A percentile compares a stretch with the other conserved stretches of the same genome.
phyloP scores from a whole-genome alignment of 2,329 filamentous ascomycete genomes.

The Stenocarpella maydis region DNA sequence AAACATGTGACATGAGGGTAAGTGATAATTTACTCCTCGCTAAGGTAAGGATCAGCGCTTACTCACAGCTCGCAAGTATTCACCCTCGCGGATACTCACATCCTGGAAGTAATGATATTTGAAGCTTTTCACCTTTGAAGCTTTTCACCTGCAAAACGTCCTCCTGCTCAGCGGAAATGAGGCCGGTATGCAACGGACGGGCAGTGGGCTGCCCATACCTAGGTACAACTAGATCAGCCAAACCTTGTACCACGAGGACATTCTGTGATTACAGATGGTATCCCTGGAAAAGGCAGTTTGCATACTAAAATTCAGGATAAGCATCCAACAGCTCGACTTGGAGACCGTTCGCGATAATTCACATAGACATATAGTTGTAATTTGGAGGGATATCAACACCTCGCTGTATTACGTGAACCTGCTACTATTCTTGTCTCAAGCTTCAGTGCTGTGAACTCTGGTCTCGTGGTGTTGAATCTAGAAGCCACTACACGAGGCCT shows the following conservation, averaged over 20 bases:
- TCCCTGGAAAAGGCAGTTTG: slow-evolving; percentile 48
- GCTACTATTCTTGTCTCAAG: no score
- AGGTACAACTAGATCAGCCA: slow-evolving; percentile 51
- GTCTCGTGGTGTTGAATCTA: no score
- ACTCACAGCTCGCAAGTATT: slow-evolving; percentile 40
- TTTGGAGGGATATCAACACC: background rate
- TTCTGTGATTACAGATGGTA: slow-evolving; percentile 51
- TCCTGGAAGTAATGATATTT: no score
- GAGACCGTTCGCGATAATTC: background rate
- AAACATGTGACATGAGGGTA: slow-evolving; percentile 40
- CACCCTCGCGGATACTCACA: slow-evolving; percentile 51
- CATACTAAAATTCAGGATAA: slow-evolving; percentile 44
- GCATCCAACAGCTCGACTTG: slow-evolving; percentile 19
- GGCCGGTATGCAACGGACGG: no score
- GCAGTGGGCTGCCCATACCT: slow-evolving; percentile 52
- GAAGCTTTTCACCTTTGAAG: no score
- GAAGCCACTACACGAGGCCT: no score
- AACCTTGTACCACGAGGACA: slow-evolving; percentile 53
- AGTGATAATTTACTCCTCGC: slow-evolving; percentile 32
- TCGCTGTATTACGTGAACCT: background rate
- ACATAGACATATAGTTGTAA: background rate
- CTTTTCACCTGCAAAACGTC: no score
- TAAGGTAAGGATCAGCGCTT: no score
- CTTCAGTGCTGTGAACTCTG: no score
- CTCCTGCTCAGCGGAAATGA: no score